Evolutionary conservation across 257 asterid species (phyloP).

Genomic region (Paulownia fortunei): DNA sequence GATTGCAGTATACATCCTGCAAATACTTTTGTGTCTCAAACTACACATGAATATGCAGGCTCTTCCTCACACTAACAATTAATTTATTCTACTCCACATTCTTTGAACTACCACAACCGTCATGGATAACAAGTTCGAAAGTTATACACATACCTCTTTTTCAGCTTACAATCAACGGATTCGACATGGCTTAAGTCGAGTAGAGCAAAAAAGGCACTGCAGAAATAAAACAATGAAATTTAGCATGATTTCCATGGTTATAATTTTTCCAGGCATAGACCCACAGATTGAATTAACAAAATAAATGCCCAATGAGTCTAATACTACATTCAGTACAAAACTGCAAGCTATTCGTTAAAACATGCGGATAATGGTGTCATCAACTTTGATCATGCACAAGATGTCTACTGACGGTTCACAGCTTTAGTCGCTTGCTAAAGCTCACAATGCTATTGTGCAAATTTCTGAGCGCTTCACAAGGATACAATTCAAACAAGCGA

Average conservation of each 20-base stretch:
- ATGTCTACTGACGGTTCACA: neutral
- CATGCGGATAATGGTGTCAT: neutral
- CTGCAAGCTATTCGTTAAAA: neutral
- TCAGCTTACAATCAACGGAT: neutral
- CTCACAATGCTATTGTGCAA: neutral
- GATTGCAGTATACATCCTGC: too few relatives aligned
- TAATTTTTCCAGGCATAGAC: neutral
- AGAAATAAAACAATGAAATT: slow-evolving; percentile 25
- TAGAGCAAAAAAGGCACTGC: slow-evolving; percentile 60
- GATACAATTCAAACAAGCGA: neutral
- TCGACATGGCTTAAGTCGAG: slow-evolving; percentile 40
- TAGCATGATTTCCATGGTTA: slow-evolving; percentile 12
- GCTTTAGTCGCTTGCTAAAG: neutral
- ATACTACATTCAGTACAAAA: neutral
- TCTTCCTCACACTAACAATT: too few relatives aligned
- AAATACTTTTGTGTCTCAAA: too few relatives aligned
- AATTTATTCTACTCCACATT: too few relatives aligned
- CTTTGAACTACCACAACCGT: neutral
- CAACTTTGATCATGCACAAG: neutral
- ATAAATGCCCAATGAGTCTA: neutral
- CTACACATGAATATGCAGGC: too few relatives aligned
- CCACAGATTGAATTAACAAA: neutral
- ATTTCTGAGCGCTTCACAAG: neutral
- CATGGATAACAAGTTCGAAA: neutral
- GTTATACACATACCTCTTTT: slow-evolving; percentile 29